Conservation (phyloP, 345 rosid species). For the Stellera chamaejasme region DNA sequence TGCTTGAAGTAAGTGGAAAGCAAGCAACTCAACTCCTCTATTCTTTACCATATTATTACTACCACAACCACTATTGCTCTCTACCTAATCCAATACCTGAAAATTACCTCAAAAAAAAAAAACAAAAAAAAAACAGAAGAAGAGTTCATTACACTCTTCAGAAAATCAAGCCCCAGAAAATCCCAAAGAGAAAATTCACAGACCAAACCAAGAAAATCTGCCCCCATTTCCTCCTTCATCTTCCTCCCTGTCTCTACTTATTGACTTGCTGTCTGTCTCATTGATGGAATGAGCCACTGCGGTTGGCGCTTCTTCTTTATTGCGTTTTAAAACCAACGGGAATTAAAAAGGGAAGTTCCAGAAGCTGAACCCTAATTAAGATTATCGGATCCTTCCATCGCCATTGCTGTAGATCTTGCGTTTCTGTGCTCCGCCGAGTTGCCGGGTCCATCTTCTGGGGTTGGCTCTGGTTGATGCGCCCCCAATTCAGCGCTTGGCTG, state of each 20-base stretch:
- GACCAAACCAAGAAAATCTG: neutral
- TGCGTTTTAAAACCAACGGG: slow-evolving; percentile 8
- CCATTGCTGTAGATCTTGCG: slow-evolving; percentile 24
- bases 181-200: slow-evolving; percentile 1
- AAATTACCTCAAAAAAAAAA: neutral
- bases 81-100: slow-evolving; percentile 24
- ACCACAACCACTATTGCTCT: slow-evolving; percentile 21
- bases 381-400: neutral
- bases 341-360: neutral
- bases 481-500: slow-evolving; percentile 2
- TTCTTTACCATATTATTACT: slow-evolving; percentile 13
- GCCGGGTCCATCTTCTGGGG: slow-evolving; percentile 21
- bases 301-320: slow-evolving; percentile 26
- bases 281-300: slow-evolving; percentile 1
- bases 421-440: neutral
- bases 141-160: neutral
- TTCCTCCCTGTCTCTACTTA: neutral
- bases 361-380: slow-evolving; percentile 16
- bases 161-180: slow-evolving; percentile 15
- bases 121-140: neutral
- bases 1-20: slow-evolving; percentile 38
- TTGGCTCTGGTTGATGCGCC: slow-evolving; percentile 9
- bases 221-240: too few species aligned
- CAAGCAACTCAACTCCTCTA: slow-evolving; percentile 23
- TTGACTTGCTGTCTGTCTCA: slow-evolving; percentile 4